Evolutionary conservation across 2,329 filamentous ascomycete genomes (phyloP).

Genomic region (Dryadomyces sulphureus): DNA sequence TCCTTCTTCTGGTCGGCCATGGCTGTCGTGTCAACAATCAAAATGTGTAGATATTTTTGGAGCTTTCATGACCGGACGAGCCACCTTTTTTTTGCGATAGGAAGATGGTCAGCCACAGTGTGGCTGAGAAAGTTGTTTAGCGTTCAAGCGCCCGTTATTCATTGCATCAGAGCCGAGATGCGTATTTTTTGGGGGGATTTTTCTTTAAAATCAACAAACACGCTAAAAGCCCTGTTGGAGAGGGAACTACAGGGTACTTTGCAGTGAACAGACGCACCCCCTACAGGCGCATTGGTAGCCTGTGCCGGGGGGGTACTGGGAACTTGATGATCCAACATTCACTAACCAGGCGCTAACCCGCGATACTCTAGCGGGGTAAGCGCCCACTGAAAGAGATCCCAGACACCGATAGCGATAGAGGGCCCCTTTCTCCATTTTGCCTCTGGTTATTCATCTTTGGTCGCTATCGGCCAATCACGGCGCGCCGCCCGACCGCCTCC

Average conservation of each 20-base stretch:
- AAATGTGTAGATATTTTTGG: not conserved
- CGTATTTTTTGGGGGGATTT: no score
- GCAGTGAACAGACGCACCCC: not conserved
- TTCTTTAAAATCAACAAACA: not conserved
- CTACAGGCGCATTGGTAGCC: no score
- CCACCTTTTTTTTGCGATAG: not conserved
- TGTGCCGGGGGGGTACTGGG: no score
- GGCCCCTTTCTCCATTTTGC: not conserved
- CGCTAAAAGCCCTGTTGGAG: no score
- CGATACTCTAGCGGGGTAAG: conserved; percentile 5
- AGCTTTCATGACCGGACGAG: not conserved
- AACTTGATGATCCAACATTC: not conserved
- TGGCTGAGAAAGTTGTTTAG: not conserved
- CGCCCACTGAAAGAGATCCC: not conserved
- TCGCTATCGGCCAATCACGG: conserved; percentile 7
- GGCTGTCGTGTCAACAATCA: not conserved
- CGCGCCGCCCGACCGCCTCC: not conserved
- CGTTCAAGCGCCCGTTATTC: no score
- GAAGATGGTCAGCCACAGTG: not conserved
- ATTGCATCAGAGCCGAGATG: no score
- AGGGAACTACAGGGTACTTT: no score
- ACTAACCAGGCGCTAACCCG: conserved; percentile 7
- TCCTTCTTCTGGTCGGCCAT: conserved; percentile 25
- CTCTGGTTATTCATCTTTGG: not conserved
- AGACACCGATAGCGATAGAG: not conserved